Conservation (phyloP, 345 rosid genomes). For the Camelina laxa region DNA sequence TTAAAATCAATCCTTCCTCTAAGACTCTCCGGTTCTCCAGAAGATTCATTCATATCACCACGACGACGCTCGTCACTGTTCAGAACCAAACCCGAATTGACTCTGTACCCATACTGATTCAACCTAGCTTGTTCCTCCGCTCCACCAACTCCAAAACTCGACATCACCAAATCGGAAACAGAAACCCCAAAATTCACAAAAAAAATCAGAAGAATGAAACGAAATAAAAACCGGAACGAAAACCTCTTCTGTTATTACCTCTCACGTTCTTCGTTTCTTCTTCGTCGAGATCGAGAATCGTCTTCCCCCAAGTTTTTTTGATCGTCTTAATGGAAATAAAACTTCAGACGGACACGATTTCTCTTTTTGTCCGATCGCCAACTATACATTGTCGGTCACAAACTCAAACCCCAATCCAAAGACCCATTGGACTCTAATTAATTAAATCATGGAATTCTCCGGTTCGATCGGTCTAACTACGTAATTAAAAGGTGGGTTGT, state of each 20-base stretch:
- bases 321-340: not conserved
- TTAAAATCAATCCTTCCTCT: slow-evolving; percentile 79
- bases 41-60: slow-evolving; percentile 74
- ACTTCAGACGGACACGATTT: not conserved
- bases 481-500: not conserved
- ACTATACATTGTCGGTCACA: not conserved
- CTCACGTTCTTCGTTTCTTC: not conserved
- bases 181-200: not conserved
- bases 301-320: not conserved
- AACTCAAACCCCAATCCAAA: not conserved
- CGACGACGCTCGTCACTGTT: slow-evolving; percentile 74
- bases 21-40: slow-evolving; percentile 83
- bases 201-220: slow-evolving; percentile 1
- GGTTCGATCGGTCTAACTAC: not conserved
- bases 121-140: slow-evolving; percentile 92
- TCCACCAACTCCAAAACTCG: slow-evolving; percentile 79
- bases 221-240: not conserved
- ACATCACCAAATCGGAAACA: slow-evolving; percentile 49
- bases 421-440: not conserved
- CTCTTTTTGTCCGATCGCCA: no score
- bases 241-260: slow-evolving; percentile 17
- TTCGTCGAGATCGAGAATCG: not conserved
- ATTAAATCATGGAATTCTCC: not conserved
- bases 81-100: slow-evolving; percentile 77
- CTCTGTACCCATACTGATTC: slow-evolving; percentile 85